phyloP scores from a whole-genome alignment of 140 eudicot genomes.

The Bidens hawaiensis region DNA sequence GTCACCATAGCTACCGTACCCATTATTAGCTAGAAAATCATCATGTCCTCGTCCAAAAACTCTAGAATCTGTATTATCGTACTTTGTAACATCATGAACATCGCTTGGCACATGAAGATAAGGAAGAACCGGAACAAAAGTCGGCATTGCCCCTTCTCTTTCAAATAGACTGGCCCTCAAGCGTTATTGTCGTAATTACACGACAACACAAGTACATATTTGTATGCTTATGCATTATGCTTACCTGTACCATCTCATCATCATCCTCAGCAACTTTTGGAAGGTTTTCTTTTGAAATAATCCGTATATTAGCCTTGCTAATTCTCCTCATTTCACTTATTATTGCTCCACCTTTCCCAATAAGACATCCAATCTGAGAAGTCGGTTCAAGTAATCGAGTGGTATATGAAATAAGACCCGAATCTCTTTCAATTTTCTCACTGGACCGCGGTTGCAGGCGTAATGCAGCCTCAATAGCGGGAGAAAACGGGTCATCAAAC shows the following conservation, averaged over 20 bases:
- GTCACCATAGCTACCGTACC: slow-evolving; percentile 69
- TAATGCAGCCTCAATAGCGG: slow-evolving; percentile 75
- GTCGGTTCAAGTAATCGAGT: slow-evolving; percentile 66
- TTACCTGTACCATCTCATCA: slow-evolving; percentile 99
- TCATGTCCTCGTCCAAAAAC: slow-evolving; percentile 73
- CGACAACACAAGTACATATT: not conserved
- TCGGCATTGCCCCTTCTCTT: slow-evolving; percentile 75
- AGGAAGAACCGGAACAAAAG: slow-evolving; percentile 87
- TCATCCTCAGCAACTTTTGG: slow-evolving; percentile 88
- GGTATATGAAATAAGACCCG: slow-evolving; percentile 74
- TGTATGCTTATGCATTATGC: not conserved
- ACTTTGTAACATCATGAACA: slow-evolving; percentile 50
- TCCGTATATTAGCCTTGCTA: slow-evolving; percentile 87
- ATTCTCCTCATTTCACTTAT: slow-evolving; percentile 78
- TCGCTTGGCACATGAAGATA: slow-evolving; percentile 72
- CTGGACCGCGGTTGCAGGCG: slow-evolving; percentile 90
- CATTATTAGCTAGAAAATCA: slow-evolving; percentile 61
- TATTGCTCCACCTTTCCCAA: slow-evolving; percentile 83
- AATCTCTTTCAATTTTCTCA: slow-evolving; percentile 84
- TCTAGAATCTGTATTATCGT: slow-evolving; percentile 74
- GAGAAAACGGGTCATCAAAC: slow-evolving; percentile 61
- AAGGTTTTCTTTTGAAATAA: slow-evolving; percentile 73
- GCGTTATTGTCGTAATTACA: slow-evolving; percentile 27
- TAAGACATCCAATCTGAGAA: slow-evolving; percentile 70
- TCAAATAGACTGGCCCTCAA: slow-evolving; percentile 90